These are phyloP conservation scores for Flaveria robusta DNA, from an alignment of 129 eudicot genomes.

Conservation along the genomic window DNA sequence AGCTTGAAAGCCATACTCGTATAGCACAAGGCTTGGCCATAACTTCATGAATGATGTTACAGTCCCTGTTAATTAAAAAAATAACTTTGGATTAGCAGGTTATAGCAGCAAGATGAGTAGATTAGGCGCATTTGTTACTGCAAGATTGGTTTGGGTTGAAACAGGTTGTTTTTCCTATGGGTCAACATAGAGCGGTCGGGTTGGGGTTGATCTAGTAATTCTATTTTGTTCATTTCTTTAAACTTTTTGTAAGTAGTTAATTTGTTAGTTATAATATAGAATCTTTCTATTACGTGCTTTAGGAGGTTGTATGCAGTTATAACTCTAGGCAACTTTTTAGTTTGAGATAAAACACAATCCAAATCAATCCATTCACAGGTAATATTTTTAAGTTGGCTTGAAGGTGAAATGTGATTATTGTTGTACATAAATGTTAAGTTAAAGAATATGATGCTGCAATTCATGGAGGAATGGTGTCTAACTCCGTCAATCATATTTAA, in stretches of 20 bases:
- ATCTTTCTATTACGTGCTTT: no score
- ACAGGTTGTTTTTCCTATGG: background rate
- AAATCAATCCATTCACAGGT: no score
- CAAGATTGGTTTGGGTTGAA: background rate
- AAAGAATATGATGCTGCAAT: constrained; percentile 23
- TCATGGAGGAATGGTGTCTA: background rate
- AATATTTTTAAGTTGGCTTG: no score
- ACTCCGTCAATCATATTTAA: background rate
- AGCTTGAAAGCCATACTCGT: constrained; percentile 76
- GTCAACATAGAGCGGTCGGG: background rate
- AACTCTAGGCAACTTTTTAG: background rate
- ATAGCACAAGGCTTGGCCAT: constrained; percentile 72
- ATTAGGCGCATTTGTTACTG: no score
- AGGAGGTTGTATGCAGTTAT: background rate
- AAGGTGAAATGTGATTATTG: constrained; percentile 13
- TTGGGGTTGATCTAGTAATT: constrained; percentile 7
- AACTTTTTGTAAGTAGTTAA: no score
- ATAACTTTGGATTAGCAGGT: constrained; percentile 1
- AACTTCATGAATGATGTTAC: constrained; percentile 69
- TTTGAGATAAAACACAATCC: constrained; percentile 11
- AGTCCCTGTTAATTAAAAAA: constrained; percentile 48
- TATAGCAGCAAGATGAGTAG: background rate
- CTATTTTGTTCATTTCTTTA: background rate
- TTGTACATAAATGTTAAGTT: background rate
- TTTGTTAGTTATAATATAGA: no score